A percentile compares a stretch with the other conserved stretches of the same genome.
Evolutionary conservation across 78 protist genomes (phyloP).

Genomic region (Blattamonas nauphoetae): DNA sequence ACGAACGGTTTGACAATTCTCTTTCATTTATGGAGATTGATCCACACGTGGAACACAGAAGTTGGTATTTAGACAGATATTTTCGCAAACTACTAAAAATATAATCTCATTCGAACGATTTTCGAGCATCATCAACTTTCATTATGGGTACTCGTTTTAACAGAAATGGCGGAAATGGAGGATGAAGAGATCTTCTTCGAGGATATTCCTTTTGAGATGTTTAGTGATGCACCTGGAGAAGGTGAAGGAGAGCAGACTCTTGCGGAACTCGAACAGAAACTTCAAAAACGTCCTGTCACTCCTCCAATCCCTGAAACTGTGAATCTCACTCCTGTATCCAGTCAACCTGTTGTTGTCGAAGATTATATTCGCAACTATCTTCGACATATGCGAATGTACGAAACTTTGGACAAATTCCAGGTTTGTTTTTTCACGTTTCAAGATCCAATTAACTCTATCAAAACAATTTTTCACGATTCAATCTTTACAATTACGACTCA

Average conservation of each 20-base stretch:
- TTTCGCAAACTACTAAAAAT: too few species aligned
- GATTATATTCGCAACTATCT: slow-evolving; percentile 69
- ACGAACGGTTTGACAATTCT: too few species aligned
- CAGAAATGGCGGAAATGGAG: background rate
- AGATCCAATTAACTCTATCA: background rate
- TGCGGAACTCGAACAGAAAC: background rate
- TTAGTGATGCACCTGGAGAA: background rate
- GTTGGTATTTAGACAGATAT: too few species aligned
- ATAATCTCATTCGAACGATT: too few species aligned
- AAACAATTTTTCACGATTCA: background rate
- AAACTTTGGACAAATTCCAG: slow-evolving; percentile 51
- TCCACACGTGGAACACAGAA: too few species aligned
- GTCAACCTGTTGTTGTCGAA: slow-evolving; percentile 46
- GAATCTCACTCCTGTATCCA: background rate
- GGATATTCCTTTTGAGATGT: background rate
- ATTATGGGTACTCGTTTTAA: too few species aligned
- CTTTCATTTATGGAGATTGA: too few species aligned
- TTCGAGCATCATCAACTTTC: too few species aligned
- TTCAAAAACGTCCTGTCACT: background rate
- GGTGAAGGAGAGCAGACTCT: background rate
- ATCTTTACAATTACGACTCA: background rate
- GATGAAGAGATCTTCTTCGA: background rate
- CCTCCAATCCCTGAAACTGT: background rate
- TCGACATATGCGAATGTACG: slow-evolving; percentile 25
- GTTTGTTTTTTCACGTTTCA: background rate